These are phyloP conservation scores for Arthrinium puccinioides DNA, from an alignment of 2,329 filamentous ascomycete genomes.

Conservation along the genomic window DNA sequence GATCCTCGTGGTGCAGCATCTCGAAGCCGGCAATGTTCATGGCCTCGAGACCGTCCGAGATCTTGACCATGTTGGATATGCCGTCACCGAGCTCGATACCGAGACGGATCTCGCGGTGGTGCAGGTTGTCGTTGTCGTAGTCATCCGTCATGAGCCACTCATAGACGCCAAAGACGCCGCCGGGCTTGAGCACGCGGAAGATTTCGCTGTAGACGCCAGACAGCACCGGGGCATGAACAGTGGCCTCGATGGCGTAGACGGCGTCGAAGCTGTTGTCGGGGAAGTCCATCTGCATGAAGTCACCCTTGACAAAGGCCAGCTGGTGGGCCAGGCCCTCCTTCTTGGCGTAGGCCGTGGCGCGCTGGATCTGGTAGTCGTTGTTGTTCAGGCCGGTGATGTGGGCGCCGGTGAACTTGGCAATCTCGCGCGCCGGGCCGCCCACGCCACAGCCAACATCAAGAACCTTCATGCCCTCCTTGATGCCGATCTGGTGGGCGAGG, in stretches of 20 bases:
- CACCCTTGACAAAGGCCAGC: constrained; percentile 83
- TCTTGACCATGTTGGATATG: constrained; percentile 94
- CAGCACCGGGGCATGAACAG: constrained; percentile 84
- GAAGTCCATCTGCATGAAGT: constrained; percentile 99
- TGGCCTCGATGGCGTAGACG: constrained; percentile 96
- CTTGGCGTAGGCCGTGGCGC: constrained; percentile 76
- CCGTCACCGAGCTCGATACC: constrained; percentile 94
- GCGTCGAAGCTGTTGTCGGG: constrained; percentile 87
- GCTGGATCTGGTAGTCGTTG: constrained; percentile 98
- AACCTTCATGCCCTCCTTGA: constrained; percentile 81
- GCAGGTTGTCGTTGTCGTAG: constrained; percentile 82
- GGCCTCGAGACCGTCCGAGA: constrained; percentile 72
- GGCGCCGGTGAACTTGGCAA: constrained; percentile 87
- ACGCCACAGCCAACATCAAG: constrained; percentile 97
- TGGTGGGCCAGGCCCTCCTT: constrained; percentile 77
- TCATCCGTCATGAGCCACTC: constrained; percentile 98
- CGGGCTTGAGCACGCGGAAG: constrained; percentile 90
- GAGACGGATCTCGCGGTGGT: constrained; percentile 83
- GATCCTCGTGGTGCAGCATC: constrained; percentile 75
- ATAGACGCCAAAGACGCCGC: constrained; percentile 92
- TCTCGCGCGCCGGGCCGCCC: constrained; percentile 89
- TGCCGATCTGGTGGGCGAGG: constrained; percentile 80
- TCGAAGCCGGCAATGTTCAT: constrained; percentile 86
- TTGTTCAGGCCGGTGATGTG: constrained; percentile 94
- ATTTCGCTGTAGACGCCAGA: constrained; percentile 93